phyloP scores from a whole-genome alignment of 148 eudicot species.

The Bassia scoparia region DNA sequence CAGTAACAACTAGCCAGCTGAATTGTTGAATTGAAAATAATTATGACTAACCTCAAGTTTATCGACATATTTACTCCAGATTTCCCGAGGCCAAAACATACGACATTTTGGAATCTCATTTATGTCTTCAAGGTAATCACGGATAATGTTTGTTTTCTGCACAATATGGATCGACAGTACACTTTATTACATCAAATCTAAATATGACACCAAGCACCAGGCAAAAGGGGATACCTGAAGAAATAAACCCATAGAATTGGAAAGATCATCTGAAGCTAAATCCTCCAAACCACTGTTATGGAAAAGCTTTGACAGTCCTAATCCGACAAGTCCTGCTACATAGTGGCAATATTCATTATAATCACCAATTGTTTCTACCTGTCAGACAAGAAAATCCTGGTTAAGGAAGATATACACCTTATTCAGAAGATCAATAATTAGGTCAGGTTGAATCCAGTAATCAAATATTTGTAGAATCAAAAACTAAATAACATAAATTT shows the following conservation, averaged over 20 bases:
- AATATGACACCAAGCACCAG: conserved; percentile 2
- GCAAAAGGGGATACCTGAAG: conserved; percentile 64
- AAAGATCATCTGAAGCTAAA: conserved; percentile 52
- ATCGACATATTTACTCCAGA: conserved; percentile 86
- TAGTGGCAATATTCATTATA: conserved; percentile 96
- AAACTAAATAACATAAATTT: background rate
- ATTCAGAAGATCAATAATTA: background rate
- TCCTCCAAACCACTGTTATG: conserved; percentile 85
- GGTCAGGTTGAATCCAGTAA: background rate
- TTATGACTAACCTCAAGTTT: conserved; percentile 69
- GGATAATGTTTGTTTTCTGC: conserved; percentile 91
- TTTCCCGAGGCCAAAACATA: conserved; percentile 96
- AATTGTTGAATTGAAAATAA: background rate
- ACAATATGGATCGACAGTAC: conserved; percentile 10
- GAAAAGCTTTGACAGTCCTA: conserved; percentile 91
- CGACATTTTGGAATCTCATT: conserved; percentile 93
- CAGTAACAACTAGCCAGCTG: background rate
- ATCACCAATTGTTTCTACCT: conserved; percentile 87
- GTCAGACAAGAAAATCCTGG: conserved; percentile 21
- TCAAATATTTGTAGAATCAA: background rate
- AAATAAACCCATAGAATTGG: conserved; percentile 96
- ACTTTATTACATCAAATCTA: conserved; percentile 17
- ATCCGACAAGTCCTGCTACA: conserved; percentile 90
- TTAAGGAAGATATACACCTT: conserved; percentile 5
- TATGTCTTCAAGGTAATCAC: conserved; percentile 93